Conservation (phyloP, 345 rosid species). For the Ceriops decandra region DNA sequence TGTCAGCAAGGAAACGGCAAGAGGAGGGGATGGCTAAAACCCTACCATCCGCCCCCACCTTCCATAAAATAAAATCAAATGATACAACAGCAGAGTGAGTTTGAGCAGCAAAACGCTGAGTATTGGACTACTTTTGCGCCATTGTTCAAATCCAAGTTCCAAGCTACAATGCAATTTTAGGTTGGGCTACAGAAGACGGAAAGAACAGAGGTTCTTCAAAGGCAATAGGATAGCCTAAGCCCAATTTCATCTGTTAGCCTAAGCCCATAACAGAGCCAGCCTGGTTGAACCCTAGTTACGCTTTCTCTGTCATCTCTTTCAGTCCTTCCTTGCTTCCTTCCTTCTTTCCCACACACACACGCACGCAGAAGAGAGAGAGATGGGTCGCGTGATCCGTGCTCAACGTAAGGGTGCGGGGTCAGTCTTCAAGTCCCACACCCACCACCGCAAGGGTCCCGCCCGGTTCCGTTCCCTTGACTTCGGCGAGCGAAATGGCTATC, state of each 20-base stretch:
- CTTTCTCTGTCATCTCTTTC: not conserved
- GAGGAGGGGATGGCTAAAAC: too few species aligned
- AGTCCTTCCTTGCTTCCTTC: not conserved
- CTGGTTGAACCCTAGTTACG: conserved; percentile 1
- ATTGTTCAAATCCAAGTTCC: too few species aligned
- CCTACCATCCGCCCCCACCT: too few species aligned
- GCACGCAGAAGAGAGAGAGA: not conserved
- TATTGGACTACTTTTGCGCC: too few species aligned
- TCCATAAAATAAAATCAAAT: too few species aligned
- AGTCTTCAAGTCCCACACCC: conserved; percentile 18
- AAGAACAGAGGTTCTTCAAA: too few species aligned
- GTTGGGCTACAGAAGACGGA: too few species aligned
- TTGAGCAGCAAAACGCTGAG: too few species aligned
- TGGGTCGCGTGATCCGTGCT: conserved; percentile 21
- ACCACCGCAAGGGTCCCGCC: conserved; percentile 24
- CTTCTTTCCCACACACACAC: not conserved
- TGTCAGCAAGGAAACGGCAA: too few species aligned
- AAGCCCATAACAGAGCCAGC: not conserved
- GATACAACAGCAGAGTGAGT: too few species aligned
- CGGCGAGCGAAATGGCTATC: conserved; percentile 21
- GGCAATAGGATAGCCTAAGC: too few species aligned
- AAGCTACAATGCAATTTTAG: too few species aligned
- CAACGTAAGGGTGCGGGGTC: conserved; percentile 23
- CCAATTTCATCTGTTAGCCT: not conserved
- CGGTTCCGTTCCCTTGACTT: conserved; percentile 19